phyloP scores from a whole-genome alignment of 495 filamentous ascomycete genomes.

The Neurospora sp. region DNA sequence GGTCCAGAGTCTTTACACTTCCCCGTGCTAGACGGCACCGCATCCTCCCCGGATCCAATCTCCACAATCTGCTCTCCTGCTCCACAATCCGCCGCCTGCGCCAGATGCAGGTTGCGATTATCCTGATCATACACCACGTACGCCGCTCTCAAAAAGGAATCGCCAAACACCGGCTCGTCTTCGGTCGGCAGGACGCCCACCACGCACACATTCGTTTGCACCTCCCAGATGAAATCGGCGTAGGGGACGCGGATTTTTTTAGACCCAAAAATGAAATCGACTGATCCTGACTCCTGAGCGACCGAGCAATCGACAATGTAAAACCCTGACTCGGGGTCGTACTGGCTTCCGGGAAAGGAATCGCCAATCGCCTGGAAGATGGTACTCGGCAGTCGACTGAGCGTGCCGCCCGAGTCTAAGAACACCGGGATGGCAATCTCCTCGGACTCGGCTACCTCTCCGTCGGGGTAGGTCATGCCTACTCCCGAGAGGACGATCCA shows the following conservation, averaged over 20 bases:
- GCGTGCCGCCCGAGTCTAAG: constrained; percentile 16
- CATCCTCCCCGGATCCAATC: constrained; percentile 7
- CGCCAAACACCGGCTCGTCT: constrained; percentile 18
- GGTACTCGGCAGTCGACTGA: neutral
- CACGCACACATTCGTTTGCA: constrained; percentile 20
- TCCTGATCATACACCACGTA: constrained; percentile 29
- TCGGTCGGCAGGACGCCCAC: constrained; percentile 15
- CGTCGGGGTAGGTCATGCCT: constrained; percentile 18
- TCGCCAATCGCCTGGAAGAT: constrained; percentile 18
- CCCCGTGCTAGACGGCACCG: constrained; percentile 13
- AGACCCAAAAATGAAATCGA: constrained; percentile 48
- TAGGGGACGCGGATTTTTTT: constrained; percentile 48
- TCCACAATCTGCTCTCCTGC: constrained; percentile 9
- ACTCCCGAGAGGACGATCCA: constrained; percentile 16
- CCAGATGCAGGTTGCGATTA: constrained; percentile 23
- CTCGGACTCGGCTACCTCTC: constrained; percentile 5
- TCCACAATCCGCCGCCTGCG: constrained; percentile 26
- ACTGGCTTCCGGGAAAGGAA: constrained; percentile 12
- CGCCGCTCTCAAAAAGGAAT: constrained; percentile 22
- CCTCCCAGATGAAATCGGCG: constrained; percentile 48
- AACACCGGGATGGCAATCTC: constrained; percentile 17
- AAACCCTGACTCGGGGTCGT: constrained; percentile 22
- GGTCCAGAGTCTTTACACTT: constrained; percentile 5
- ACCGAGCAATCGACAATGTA: constrained; percentile 51
- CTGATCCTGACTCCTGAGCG: constrained; percentile 34